Evolutionary conservation across 495 filamentous ascomycete species (phyloP).

Genomic region (Parachaetomium inaequale): DNA sequence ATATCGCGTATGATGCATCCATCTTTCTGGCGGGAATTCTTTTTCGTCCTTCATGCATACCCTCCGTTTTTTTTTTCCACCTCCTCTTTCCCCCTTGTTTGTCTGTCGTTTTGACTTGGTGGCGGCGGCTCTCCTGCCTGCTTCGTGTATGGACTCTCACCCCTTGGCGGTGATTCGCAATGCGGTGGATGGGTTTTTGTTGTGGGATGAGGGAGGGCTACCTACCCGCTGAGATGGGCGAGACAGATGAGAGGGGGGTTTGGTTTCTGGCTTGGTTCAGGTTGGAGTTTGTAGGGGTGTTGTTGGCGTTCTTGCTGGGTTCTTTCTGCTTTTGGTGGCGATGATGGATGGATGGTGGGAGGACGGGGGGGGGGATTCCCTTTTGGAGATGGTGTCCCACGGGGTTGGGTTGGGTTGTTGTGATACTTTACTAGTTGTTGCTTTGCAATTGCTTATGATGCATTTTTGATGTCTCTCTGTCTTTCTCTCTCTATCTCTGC

Average conservation of each 20-base stretch:
- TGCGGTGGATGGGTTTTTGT: neutral
- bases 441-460: neutral
- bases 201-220: neutral
- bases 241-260: neutral
- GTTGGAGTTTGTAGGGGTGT: neutral
- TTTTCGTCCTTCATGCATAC: neutral
- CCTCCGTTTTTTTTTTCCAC: neutral
- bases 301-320: neutral
- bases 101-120: neutral
- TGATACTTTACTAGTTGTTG: neutral
- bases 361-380: neutral
- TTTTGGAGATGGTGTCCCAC: constrained; percentile 4
- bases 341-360: neutral
- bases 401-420: neutral
- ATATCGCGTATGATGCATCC: constrained; percentile 14
- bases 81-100: neutral
- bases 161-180: constrained; percentile 20
- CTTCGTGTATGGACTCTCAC: neutral
- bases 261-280: neutral
- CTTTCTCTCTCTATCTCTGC: too few relatives aligned
- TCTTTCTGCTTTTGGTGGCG: neutral
- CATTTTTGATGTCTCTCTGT: constrained; percentile 3
- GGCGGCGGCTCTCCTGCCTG: neutral
- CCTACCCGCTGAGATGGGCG: neutral
- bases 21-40: constrained; percentile 9